phyloP scores from a whole-genome alignment of 2,329 filamentous ascomycete genomes.

The Calycina herbarum region DNA sequence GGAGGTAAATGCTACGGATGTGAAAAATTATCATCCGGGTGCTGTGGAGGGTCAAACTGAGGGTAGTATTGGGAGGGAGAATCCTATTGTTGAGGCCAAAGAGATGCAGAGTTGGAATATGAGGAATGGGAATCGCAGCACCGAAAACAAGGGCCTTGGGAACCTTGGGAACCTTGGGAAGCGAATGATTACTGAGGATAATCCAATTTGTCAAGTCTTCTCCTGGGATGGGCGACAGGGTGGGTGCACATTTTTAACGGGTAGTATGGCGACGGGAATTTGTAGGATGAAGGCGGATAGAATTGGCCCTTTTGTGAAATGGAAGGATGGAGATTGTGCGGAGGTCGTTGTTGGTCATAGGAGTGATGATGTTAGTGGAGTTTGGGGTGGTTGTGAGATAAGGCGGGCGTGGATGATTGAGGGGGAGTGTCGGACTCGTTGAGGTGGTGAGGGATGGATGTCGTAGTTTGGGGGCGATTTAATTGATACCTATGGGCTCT shows the following conservation, averaged over 20 bases:
- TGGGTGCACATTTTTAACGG: background rate
- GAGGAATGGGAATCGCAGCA: background rate
- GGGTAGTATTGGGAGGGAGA: too few relatives aligned
- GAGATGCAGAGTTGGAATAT: too few relatives aligned
- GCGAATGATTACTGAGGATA: background rate
- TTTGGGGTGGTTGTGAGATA: background rate
- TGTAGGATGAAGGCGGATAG: background rate
- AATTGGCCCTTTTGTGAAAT: background rate
- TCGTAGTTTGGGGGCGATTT: background rate
- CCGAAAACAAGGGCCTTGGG: background rate
- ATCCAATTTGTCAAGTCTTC: background rate
- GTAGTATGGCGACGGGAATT: background rate
- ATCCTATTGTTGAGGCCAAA: too few relatives aligned
- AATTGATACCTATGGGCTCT: too few relatives aligned
- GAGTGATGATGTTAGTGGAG: background rate
- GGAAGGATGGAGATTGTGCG: background rate
- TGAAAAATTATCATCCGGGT: too few relatives aligned
- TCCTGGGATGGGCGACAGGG: conserved; percentile 2
- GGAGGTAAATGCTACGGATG: too few relatives aligned
- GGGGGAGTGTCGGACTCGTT: background rate
- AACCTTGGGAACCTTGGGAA: background rate
- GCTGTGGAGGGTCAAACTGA: too few relatives aligned
- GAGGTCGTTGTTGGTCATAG: background rate
- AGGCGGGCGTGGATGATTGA: background rate
- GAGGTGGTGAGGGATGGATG: background rate